Conservation (phyloP, 192 early-diverging fungal species). For the Thamnidium elegans region DNA sequence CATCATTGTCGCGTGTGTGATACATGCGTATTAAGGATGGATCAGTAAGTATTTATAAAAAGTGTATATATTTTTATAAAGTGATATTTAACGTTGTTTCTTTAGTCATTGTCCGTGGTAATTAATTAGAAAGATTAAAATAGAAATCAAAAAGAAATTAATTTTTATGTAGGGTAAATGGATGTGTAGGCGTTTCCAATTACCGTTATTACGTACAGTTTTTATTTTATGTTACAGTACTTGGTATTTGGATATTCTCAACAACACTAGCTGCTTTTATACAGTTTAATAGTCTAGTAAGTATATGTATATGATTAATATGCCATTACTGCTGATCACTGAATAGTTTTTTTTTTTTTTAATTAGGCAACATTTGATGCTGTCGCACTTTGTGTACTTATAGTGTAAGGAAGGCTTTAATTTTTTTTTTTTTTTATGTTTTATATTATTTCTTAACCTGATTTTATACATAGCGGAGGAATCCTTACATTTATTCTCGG, state of each 20-base stretch:
- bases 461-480: slow-evolving; percentile 6
- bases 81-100: neutral
- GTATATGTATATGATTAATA: neutral
- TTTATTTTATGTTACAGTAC: slow-evolving; percentile 29
- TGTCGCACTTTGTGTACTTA: slow-evolving; percentile 9
- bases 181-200: slow-evolving; percentile 49
- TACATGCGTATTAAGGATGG: slow-evolving; percentile 52
- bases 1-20: slow-evolving; percentile 55
- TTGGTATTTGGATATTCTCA: slow-evolving; percentile 22
- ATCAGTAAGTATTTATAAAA: slow-evolving; percentile 40
- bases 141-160: neutral
- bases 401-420: no score
- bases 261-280: slow-evolving; percentile 30
- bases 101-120: slow-evolving; percentile 44
- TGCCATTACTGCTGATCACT: neutral
- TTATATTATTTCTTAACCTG: neutral
- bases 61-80: neutral
- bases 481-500: slow-evolving; percentile 18
- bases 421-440: neutral
- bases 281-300: slow-evolving; percentile 12
- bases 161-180: slow-evolving; percentile 41
- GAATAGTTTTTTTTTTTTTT: slow-evolving; percentile 1
- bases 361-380: slow-evolving; percentile 32
- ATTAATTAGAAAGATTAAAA: neutral
- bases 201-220: slow-evolving; percentile 40